phyloP scores from a whole-genome alignment of 2,329 filamentous ascomycete genomes.

The Xylariaceae sp. region DNA sequence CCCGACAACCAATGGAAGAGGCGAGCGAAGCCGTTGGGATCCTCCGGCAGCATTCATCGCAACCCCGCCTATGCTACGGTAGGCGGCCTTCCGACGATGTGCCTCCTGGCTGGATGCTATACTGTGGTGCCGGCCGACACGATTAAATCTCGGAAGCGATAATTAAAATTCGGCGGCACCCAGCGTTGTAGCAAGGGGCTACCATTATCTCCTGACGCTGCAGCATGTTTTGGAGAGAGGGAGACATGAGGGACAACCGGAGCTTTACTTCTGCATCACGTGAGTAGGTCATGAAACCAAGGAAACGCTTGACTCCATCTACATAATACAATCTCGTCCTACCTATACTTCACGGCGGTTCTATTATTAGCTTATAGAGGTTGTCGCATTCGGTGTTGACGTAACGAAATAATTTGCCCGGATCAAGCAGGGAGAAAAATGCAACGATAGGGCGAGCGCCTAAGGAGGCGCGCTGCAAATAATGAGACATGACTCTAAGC shows the following conservation, averaged over 20 bases:
- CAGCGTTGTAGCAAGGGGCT: background rate
- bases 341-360: too few relatives aligned
- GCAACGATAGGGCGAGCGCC: too few relatives aligned
- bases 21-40: too few relatives aligned
- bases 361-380: too few relatives aligned
- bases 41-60: conserved; percentile 13
- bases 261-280: background rate
- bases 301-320: too few relatives aligned
- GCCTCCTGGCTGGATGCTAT: background rate
- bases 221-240: background rate
- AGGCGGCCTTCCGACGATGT: background rate
- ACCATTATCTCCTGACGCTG: background rate
- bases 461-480: too few relatives aligned
- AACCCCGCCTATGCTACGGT: conserved; percentile 8
- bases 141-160: background rate
- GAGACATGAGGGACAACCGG: background rate
- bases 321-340: too few relatives aligned
- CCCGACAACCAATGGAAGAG: background rate
- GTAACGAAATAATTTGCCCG: too few relatives aligned
- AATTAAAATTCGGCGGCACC: background rate
- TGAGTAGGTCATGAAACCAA: background rate
- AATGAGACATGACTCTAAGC: too few relatives aligned
- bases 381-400: too few relatives aligned
- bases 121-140: background rate
- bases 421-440: too few relatives aligned